Conservation (phyloP, 192 early-diverging fungal genomes). For the Gaertneriomyces semiglobifer region DNA sequence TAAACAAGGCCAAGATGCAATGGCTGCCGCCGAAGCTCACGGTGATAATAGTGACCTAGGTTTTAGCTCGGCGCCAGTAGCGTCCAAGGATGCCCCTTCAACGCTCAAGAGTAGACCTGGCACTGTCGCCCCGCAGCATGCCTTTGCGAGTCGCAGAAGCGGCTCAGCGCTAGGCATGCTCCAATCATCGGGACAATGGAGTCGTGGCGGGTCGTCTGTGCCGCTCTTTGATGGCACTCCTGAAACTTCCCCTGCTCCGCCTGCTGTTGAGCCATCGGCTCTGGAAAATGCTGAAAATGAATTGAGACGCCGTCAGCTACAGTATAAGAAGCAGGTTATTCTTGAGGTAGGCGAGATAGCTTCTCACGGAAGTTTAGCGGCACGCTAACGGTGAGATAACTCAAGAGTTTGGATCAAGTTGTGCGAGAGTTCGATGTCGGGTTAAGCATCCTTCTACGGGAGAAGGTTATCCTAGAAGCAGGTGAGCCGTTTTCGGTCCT, state of each 20-base stretch:
- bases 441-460: conserved; percentile 41
- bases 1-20: conserved; percentile 37
- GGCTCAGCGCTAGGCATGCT: too few species aligned
- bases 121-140: not conserved
- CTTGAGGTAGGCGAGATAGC: conserved; percentile 26
- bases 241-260: too few species aligned
- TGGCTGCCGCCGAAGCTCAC: conserved; percentile 24
- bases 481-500: conserved; percentile 27
- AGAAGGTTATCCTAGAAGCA: conserved; percentile 52
- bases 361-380: not conserved
- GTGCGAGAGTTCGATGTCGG: conserved; percentile 46
- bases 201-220: too few species aligned
- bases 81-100: conserved; percentile 22
- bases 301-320: conserved; percentile 29
- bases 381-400: too few species aligned
- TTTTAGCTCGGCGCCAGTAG: conserved; percentile 35
- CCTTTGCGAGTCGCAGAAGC: too few species aligned
- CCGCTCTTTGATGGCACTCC: too few species aligned
- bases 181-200: too few species aligned
- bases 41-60: conserved; percentile 38
- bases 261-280: too few species aligned
- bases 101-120: conserved; percentile 16
- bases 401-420: conserved; percentile 7
- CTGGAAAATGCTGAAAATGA: conserved; percentile 23
- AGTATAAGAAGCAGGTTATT: conserved; percentile 36